Evolutionary conservation across 2,329 filamentous ascomycete genomes (phyloP).

Genomic region (Arthrobotrys sinensis): DNA sequence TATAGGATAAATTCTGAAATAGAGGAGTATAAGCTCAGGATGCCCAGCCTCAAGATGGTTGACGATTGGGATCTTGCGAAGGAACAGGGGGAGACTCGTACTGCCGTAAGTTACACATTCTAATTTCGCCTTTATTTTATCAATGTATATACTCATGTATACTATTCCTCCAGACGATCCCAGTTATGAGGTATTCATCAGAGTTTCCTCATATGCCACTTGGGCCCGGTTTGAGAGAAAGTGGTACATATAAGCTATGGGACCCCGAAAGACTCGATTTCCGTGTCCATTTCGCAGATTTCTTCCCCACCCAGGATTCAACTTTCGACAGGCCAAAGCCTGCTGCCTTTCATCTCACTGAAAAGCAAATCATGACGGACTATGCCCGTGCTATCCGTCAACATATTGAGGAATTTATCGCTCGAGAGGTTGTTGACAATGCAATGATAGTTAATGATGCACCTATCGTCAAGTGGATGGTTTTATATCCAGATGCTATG

Average conservation of each 20-base stretch:
- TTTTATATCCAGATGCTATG: slow-evolving; percentile 44
- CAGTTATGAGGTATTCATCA: slow-evolving; percentile 37
- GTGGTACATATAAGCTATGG: slow-evolving; percentile 1
- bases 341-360: slow-evolving; percentile 23
- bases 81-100: too few relatives aligned
- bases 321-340: slow-evolving; percentile 25
- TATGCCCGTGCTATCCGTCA: slow-evolving; percentile 34
- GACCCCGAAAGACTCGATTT: slow-evolving; percentile 37
- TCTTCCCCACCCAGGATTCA: slow-evolving; percentile 15
- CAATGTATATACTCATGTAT: background rate
- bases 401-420: slow-evolving; percentile 38
- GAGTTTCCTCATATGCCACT: slow-evolving; percentile 33
- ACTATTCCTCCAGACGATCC: background rate
- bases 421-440: slow-evolving; percentile 30
- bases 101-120: slow-evolving; percentile 26
- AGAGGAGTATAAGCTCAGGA: slow-evolving; percentile 8
- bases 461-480: slow-evolving; percentile 45
- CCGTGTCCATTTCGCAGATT: slow-evolving; percentile 29
- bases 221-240: background rate
- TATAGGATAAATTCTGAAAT: background rate
- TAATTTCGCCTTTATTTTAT: background rate
- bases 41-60: slow-evolving; percentile 3
- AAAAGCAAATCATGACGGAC: slow-evolving; percentile 53
- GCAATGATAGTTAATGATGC: slow-evolving; percentile 48
- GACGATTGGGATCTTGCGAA: slow-evolving; percentile 15